Evolutionary conservation across 108 stramenopile species (phyloP).

Genomic region (Bacterosira constricta): DNA sequence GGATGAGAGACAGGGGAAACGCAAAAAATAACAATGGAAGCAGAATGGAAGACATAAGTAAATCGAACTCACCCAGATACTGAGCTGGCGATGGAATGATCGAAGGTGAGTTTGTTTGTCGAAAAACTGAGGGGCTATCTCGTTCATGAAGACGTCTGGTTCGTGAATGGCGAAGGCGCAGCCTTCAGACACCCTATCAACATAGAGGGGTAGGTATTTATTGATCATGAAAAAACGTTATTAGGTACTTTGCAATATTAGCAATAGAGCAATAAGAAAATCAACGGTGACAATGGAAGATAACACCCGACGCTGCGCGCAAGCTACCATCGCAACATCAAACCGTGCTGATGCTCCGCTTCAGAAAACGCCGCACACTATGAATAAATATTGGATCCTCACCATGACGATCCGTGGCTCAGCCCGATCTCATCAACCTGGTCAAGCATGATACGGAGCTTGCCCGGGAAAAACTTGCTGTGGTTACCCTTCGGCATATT

Average conservation of each 20-base stretch:
- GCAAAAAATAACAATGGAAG: not conserved
- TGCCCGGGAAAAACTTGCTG: conserved; percentile 19
- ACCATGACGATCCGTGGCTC: conserved; percentile 16
- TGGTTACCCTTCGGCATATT: not conserved
- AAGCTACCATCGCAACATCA: too few relatives aligned
- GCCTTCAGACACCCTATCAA: conserved; percentile 17
- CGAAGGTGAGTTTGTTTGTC: conserved; percentile 16
- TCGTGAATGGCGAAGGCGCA: conserved; percentile 22
- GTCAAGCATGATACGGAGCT: conserved; percentile 21
- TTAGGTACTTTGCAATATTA: too few relatives aligned
- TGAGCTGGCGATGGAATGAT: conserved; percentile 25
- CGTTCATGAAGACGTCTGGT: conserved; percentile 15
- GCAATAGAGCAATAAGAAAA: too few relatives aligned
- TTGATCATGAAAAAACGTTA: too few relatives aligned
- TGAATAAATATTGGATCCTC: too few relatives aligned
- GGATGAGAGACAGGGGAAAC: not conserved
- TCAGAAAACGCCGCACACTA: too few relatives aligned
- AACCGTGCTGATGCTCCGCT: too few relatives aligned
- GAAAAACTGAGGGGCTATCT: conserved; percentile 19
- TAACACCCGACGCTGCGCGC: too few relatives aligned
- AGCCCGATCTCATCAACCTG: conserved; percentile 6
- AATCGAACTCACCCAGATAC: conserved; percentile 15
- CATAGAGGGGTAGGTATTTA: too few relatives aligned
- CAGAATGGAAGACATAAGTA: not conserved
- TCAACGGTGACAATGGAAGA: too few relatives aligned